phyloP scores from a whole-genome alignment of 768 basidiomycete species.

The Suillus ampliporus region DNA sequence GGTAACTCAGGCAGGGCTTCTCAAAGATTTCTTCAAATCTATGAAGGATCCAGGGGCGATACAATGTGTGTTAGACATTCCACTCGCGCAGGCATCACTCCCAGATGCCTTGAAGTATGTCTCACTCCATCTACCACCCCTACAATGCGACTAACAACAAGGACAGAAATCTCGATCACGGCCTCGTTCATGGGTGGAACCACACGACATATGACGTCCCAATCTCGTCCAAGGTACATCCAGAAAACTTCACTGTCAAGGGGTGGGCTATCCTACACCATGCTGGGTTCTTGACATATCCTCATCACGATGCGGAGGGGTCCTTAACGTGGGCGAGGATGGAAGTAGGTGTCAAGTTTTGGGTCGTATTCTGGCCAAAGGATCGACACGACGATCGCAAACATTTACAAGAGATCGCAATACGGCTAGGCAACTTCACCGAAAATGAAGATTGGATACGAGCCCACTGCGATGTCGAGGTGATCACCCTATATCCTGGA shows the following conservation, averaged over 20 bases:
- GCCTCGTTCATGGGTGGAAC: not conserved
- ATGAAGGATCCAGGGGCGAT: not conserved
- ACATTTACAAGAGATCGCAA: not conserved
- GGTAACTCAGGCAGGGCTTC: not conserved
- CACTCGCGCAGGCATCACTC: not conserved
- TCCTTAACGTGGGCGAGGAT: not conserved
- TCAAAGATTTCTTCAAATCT: not conserved
- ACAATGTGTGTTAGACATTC: not conserved
- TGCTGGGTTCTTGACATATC: conserved; percentile 15
- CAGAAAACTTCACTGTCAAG: not conserved
- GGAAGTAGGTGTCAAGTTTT: not conserved
- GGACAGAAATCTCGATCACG: not conserved
- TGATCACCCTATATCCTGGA: not conserved
- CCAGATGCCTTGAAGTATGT: not conserved
- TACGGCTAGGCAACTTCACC: not conserved
- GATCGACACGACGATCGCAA: not conserved
- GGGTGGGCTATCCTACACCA: conserved; percentile 16
- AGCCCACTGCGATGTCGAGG: not conserved
- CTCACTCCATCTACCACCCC: accelerated
- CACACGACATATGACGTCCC: not conserved
- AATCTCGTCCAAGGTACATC: not conserved
- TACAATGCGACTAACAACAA: not conserved
- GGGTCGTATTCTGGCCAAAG: not conserved
- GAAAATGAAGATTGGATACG: not conserved
- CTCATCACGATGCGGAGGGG: conserved; percentile 16